Conservation (phyloP, 1,284 basidiomycete species). For the Leccinum fuscescens region DNA sequence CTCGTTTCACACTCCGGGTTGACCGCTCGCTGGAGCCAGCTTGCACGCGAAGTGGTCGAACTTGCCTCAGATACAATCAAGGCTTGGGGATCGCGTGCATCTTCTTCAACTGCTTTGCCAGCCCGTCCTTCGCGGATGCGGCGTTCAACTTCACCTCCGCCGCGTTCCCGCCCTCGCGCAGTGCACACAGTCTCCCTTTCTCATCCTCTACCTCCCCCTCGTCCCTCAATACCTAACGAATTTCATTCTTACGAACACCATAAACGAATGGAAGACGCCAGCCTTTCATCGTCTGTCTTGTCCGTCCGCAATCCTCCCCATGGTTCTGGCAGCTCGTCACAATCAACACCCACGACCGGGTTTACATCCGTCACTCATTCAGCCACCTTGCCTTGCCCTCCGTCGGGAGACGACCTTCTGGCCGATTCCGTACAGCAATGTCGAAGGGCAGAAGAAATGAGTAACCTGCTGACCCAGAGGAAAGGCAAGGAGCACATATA, state of each 20-base stretch:
- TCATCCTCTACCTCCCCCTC: background rate
- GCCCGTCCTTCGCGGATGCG: slow-evolving; percentile 9
- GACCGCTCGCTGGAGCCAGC: slow-evolving; percentile 29
- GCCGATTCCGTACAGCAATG: slow-evolving; percentile 17
- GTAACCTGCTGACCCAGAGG: slow-evolving; percentile 9
- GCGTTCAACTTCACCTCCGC: slow-evolving; percentile 10
- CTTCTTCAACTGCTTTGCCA: slow-evolving; percentile 1
- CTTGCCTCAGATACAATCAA: slow-evolving; percentile 29
- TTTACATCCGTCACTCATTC: slow-evolving; percentile 19
- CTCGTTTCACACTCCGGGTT: slow-evolving; percentile 20
- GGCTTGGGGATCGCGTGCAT: slow-evolving; percentile 17
- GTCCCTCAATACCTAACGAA: slow-evolving; percentile 12
- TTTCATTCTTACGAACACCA: slow-evolving; percentile 6
- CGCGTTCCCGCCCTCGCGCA: slow-evolving; percentile 7
- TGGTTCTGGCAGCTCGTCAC: slow-evolving; percentile 20
- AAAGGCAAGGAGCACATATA: slow-evolving; percentile 31
- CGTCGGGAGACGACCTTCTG: slow-evolving; percentile 20
- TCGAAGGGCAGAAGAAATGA: slow-evolving; percentile 14
- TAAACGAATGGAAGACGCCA: slow-evolving; percentile 6
- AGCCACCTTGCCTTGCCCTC: slow-evolving; percentile 7
- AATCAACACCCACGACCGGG: slow-evolving; percentile 19
- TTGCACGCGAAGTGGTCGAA: slow-evolving; percentile 24
- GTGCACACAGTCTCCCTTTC: slow-evolving; percentile 2
- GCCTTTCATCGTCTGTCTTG: slow-evolving; percentile 18
- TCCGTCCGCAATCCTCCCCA: slow-evolving; percentile 11